Conservation (phyloP, 768 basidiomycete species). For the Xerocomellus amylosporus region DNA sequence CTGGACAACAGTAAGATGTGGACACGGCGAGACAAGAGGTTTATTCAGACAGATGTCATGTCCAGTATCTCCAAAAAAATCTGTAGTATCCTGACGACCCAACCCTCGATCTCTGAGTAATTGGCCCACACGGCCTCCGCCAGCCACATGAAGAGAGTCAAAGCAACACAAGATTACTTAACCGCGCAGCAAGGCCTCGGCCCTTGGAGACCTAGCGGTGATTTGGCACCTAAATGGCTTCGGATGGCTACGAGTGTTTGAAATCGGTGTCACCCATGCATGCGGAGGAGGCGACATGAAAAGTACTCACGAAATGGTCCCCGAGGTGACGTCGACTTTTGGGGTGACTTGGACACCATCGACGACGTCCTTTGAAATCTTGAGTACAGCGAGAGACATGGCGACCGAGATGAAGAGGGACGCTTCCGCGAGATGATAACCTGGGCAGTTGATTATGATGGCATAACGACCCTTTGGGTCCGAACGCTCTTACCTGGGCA, state of each 20-base stretch:
- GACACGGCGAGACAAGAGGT: conserved; percentile 32
- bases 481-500: conserved; percentile 17
- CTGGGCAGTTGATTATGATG: conserved; percentile 10
- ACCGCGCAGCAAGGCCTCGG: conserved; percentile 15
- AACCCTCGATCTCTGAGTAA: background rate
- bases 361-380: conserved; percentile 40
- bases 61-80: background rate
- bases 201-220: conserved; percentile 48
- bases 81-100: background rate
- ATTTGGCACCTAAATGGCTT: conserved; percentile 57
- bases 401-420: conserved; percentile 28
- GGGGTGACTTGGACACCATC: conserved; percentile 45
- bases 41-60: background rate
- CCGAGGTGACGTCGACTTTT: conserved; percentile 40
- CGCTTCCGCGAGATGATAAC: conserved; percentile 29
- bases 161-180: background rate
- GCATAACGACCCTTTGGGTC: no score
- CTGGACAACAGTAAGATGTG: conserved; percentile 15
- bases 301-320: conserved; percentile 42
- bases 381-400: conserved; percentile 44
- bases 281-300: no score
- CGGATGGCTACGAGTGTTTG: conserved; percentile 36
- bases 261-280: background rate
- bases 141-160: background rate
- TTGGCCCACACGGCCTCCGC: background rate